These are phyloP conservation scores for Torulaspora quercuum DNA, from an alignment of 805 yeast species.

Conservation along the genomic window DNA sequence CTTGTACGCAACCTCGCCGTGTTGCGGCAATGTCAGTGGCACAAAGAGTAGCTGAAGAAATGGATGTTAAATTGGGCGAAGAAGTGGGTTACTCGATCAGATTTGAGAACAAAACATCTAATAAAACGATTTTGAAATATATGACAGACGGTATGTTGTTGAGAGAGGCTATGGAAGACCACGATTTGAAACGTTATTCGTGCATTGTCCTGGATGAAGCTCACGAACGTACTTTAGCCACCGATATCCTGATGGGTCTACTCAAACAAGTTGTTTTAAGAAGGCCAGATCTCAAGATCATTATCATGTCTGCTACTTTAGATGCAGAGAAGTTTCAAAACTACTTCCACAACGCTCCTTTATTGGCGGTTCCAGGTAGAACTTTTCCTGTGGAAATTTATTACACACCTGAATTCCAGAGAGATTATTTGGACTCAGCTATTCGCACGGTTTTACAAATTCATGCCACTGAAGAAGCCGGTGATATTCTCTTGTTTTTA, in stretches of 20 bases:
- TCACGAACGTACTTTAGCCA: conserved; percentile 94
- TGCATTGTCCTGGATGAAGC: conserved; percentile 96
- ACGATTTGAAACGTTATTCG: conserved; percentile 70
- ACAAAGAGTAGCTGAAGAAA: conserved; percentile 93
- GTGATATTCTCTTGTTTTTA: conserved; percentile 80
- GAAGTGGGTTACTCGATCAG: conserved; percentile 95
- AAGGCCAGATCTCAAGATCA: conserved; percentile 85
- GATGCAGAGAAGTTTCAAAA: conserved; percentile 94
- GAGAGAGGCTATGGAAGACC: conserved; percentile 97
- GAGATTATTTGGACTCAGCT: conserved; percentile 92
- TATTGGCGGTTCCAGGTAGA: conserved; percentile 96
- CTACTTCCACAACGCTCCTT: conserved; percentile 87
- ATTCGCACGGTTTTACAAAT: conserved; percentile 93
- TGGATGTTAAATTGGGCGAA: conserved; percentile 89
- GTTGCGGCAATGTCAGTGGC: conserved; percentile 99
- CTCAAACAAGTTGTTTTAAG: conserved; percentile 74
- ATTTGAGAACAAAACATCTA: conserved; percentile 83
- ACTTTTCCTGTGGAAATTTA: conserved; percentile 96
- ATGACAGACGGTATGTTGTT: conserved; percentile 99
- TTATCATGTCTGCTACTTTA: conserved; percentile 95
- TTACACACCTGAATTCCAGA: conserved; percentile 94
- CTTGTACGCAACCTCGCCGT: conserved; percentile 95
- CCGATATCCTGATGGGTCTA: conserved; percentile 95
- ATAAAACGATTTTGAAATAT: conserved; percentile 80
- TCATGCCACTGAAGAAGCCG: conserved; percentile 93